Evolutionary conservation across 129 eudicot species (phyloP), one percentile per base, ranked within the genome.

Genomic region (Tagetes erecta): DNA sequence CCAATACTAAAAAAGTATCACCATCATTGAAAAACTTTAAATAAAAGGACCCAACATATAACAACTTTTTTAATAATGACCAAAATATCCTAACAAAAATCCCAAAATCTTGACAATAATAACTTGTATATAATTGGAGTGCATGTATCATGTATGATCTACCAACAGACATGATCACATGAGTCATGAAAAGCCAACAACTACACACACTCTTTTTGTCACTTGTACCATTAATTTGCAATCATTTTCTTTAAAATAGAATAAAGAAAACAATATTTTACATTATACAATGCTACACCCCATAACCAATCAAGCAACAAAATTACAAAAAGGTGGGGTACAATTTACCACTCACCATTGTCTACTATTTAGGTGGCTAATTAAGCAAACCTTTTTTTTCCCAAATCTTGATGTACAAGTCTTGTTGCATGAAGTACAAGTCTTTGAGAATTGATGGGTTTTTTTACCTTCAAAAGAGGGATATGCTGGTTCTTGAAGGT

Each of bases 271-370:
- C 68, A 55, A 72, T 47, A 52, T 65, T 69, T 52, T 39, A 65
- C 68, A 79, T 72, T 55, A 79, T 72, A 79, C 74, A 72, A 42
- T 72, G 67, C 69, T 72, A 66, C 78, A 79, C 63, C 49, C 68
- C 74, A 65, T 65, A 73, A 66, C 59, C 74, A 72, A 71, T 79
- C 73, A 72, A 72, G 52, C 68, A 72, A 65, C 69, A 64, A 72
- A 45, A 73, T 67, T 72, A 72, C 74, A 72, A 79, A 39, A 55
- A 53, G 74, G 78, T 72, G 78, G 83, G 83, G 78, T 65, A 55
- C 83, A 64, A 65, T 72, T 46, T 72, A 79, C 83, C 78, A 79
- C 83, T 33, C 78, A 79, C 78, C 83, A 72, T 55, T 49, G 50
- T 42, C 65, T 65, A 66, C 83, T 79, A 71, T 78, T 71, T 66